These are phyloP conservation scores for Phytophthora fragariaefolia DNA, from an alignment of 352 stramenopile genomes.

Conservation along the genomic window DNA sequence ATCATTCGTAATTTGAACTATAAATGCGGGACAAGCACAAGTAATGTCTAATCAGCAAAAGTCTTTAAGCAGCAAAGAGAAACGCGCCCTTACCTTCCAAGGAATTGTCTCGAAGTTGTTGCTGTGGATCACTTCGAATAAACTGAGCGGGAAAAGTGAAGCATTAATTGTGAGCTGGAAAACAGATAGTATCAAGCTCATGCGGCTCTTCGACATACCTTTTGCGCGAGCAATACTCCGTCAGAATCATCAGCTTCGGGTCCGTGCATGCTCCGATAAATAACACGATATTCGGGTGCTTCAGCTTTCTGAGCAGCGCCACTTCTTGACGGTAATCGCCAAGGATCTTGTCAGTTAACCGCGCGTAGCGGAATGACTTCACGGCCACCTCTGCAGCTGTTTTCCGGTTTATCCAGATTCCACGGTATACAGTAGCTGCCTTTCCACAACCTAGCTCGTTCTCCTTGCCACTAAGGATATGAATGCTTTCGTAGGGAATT, in stretches of 20 bases:
- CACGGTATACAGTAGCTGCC: slow-evolving; percentile 86
- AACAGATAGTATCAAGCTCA: neutral
- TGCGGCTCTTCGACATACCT: slow-evolving; percentile 53
- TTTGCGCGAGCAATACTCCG: slow-evolving; percentile 90
- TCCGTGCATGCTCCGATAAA: slow-evolving; percentile 92
- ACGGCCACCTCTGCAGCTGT: slow-evolving; percentile 85
- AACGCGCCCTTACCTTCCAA: slow-evolving; percentile 71
- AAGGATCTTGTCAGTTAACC: slow-evolving; percentile 89
- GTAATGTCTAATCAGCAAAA: slow-evolving; percentile 1
- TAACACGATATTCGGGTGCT: slow-evolving; percentile 91
- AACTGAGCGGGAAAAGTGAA: slow-evolving; percentile 42
- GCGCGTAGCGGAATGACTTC: slow-evolving; percentile 89
- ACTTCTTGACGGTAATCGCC: slow-evolving; percentile 89
- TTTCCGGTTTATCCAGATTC: slow-evolving; percentile 88
- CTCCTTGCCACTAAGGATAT: slow-evolving; percentile 85
- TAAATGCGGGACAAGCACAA: slow-evolving; percentile 4
- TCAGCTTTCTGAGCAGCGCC: slow-evolving; percentile 84
- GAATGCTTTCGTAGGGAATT: slow-evolving; percentile 89
- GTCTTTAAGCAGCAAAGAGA: neutral
- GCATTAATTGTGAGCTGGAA: neutral
- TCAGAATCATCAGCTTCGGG: slow-evolving; percentile 90
- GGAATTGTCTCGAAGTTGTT: slow-evolving; percentile 91
- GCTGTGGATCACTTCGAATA: slow-evolving; percentile 91
- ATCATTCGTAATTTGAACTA: slow-evolving; percentile 93
- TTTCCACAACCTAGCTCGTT: slow-evolving; percentile 90